phyloP scores from a whole-genome alignment of 306 rosid species.

The Sicyos edulis region DNA sequence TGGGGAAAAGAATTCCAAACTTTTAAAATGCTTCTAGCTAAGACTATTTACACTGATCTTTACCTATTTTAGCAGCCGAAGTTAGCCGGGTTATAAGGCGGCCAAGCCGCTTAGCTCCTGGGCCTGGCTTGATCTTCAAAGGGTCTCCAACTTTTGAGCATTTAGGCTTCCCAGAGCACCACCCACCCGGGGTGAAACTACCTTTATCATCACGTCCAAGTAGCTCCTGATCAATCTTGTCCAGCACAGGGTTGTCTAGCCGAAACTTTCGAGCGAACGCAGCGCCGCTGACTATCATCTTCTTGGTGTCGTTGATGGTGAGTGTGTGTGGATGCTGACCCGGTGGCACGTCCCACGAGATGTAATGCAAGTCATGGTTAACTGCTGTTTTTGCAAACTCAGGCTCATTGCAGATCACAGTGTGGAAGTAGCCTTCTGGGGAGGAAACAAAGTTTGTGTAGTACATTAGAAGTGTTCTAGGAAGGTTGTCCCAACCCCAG shows the following conservation, averaged over 20 bases:
- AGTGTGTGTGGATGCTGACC: conserved; percentile 83
- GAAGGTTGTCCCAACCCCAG: conserved; percentile 98
- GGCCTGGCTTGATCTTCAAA: conserved; percentile 62
- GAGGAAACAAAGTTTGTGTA: conserved; percentile 85
- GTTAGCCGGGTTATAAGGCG: conserved; percentile 36
- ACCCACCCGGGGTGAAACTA: conserved; percentile 72
- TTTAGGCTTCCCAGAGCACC: conserved; percentile 72
- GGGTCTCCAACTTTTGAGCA: conserved; percentile 70
- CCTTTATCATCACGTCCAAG: conserved; percentile 39
- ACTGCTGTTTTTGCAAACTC: conserved; percentile 60
- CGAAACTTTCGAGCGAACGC: conserved; percentile 79
- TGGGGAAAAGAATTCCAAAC: background rate
- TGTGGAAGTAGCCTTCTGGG: conserved; percentile 95
- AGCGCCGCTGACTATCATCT: conserved; percentile 65
- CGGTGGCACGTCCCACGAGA: conserved; percentile 87
- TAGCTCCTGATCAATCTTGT: conserved; percentile 52
- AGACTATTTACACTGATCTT: conserved; percentile 62
- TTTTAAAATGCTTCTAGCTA: background rate
- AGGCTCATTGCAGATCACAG: conserved; percentile 76
- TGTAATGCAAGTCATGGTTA: conserved; percentile 74
- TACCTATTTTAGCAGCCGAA: conserved; percentile 39
- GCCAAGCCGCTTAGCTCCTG: conserved; percentile 54
- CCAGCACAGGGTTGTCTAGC: conserved; percentile 48
- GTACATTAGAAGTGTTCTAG: conserved; percentile 90
- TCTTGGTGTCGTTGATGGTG: conserved; percentile 52